Percentiles rank a stretch among this genome's conserved stretches.
phyloP scores from a whole-genome alignment of 2,329 filamentous ascomycete species.

The Exutisphaerella laricina region DNA sequence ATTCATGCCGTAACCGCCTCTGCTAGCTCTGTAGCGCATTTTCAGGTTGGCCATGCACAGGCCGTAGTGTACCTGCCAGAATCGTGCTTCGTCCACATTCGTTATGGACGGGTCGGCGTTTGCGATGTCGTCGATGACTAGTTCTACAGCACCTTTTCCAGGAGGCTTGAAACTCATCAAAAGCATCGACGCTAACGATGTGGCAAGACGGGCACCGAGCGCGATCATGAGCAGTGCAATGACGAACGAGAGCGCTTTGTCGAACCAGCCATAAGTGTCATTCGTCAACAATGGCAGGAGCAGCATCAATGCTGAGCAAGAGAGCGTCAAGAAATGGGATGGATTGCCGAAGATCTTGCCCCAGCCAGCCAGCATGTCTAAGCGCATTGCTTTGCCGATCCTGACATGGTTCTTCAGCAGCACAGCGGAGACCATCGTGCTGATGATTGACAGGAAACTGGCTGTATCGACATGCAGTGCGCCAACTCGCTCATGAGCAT shows the following conservation, averaged over 20 bases:
- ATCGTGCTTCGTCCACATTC: conserved; percentile 80
- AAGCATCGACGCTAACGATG: conserved; percentile 85
- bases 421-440: conserved; percentile 80
- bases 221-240: conserved; percentile 86
- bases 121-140: conserved; percentile 75
- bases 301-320: conserved; percentile 74
- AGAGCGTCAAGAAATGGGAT: conserved; percentile 88
- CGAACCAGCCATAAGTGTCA: conserved; percentile 75
- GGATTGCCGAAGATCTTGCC: conserved; percentile 89
- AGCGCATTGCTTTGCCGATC: conserved; percentile 85
- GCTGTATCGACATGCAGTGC: conserved; percentile 76
- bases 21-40: conserved; percentile 57
- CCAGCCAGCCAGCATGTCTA: conserved; percentile 73
- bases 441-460: conserved; percentile 71
- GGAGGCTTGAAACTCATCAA: conserved; percentile 76
- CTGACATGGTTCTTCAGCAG: conserved; percentile 84
- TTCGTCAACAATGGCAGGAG: conserved; percentile 76
- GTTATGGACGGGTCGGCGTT: conserved; percentile 68
- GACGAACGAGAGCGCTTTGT: conserved; percentile 71
- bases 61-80: conserved; percentile 98
- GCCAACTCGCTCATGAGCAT: conserved; percentile 58
- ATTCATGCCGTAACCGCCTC: conserved; percentile 53
- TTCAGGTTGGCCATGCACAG: conserved; percentile 94
- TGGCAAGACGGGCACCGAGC: conserved; percentile 75
- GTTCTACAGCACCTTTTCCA: conserved; percentile 51